phyloP scores from a whole-genome alignment of 208 protist genomes.

The Trichomonas tenax region DNA sequence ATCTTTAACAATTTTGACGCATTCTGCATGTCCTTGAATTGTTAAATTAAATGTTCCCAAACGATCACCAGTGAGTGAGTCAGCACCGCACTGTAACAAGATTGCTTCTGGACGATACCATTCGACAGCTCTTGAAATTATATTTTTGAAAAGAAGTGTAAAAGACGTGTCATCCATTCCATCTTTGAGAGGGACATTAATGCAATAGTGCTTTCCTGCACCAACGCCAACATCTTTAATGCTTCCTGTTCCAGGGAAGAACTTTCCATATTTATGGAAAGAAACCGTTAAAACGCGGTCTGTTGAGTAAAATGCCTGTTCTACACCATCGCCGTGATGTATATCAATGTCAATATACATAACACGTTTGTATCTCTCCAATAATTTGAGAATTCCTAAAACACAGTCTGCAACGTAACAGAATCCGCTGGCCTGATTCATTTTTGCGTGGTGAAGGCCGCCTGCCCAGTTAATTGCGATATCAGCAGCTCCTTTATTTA shows the following conservation, averaged over 20 bases:
- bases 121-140: slow-evolving; percentile 69
- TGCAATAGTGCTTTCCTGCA: slow-evolving; percentile 58
- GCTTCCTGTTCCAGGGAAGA: slow-evolving; percentile 65
- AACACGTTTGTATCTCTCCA: slow-evolving; percentile 73
- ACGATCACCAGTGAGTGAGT: slow-evolving; percentile 85
- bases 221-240: slow-evolving; percentile 53
- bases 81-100: slow-evolving; percentile 95
- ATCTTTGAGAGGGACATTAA: slow-evolving; percentile 59
- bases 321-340: slow-evolving; percentile 92
- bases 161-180: slow-evolving; percentile 62
- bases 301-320: slow-evolving; percentile 87
- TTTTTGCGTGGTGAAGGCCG: slow-evolving; percentile 86
- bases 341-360: slow-evolving; percentile 99
- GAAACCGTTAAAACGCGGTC: slow-evolving; percentile 97
- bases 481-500: slow-evolving; percentile 66
- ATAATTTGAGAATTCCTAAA: slow-evolving; percentile 87
- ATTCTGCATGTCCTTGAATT: slow-evolving; percentile 63
- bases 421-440: slow-evolving; percentile 79
- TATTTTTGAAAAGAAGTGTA: slow-evolving; percentile 71
- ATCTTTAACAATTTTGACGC: slow-evolving; percentile 46
- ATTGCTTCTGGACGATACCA: slow-evolving; percentile 77
- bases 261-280: slow-evolving; percentile 88
- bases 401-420: slow-evolving; percentile 99
- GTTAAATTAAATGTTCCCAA: slow-evolving; percentile 85
- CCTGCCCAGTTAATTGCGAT: slow-evolving; percentile 96